These are phyloP conservation scores for Conticribra weissflogii DNA, from an alignment of 108 stramenopile species.

Conservation along the genomic window DNA sequence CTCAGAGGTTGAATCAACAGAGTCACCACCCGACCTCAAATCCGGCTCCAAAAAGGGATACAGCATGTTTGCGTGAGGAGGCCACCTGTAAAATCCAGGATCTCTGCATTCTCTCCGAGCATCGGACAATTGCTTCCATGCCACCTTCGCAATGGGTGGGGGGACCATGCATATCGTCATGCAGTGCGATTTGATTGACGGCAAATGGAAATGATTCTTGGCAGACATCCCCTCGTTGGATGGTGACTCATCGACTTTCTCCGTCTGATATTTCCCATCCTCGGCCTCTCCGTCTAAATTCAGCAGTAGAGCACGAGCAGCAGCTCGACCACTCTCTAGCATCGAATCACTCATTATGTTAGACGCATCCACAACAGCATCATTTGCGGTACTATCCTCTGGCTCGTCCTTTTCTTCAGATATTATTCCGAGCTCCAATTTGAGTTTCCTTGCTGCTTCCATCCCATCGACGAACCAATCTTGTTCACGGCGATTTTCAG, in stretches of 20 bases:
- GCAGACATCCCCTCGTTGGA: neutral
- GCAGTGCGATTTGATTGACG: constrained; percentile 39
- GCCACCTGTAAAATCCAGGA: constrained; percentile 87
- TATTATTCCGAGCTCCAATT: constrained; percentile 16
- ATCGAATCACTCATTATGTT: neutral
- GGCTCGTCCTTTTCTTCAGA: neutral
- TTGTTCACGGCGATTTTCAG: neutral
- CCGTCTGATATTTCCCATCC: neutral
- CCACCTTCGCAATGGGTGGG: constrained; percentile 50
- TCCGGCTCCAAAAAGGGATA: constrained; percentile 75
- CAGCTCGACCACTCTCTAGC: constrained; percentile 34
- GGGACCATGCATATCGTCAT: constrained; percentile 78
- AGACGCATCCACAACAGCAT: neutral
- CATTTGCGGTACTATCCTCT: neutral
- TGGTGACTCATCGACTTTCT: neutral
- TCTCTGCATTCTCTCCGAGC: constrained; percentile 61
- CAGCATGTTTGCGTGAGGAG: constrained; percentile 80
- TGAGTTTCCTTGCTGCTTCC: constrained; percentile 21
- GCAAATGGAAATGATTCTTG: too few species aligned
- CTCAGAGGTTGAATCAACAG: neutral
- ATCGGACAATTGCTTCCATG: constrained; percentile 61
- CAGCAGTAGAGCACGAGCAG: constrained; percentile 27
- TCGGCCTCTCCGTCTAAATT: constrained; percentile 8
- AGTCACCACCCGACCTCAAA: constrained; percentile 1
- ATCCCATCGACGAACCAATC: constrained; percentile 35